Evolutionary conservation across 1,139 yeast genomes (phyloP).

Genomic region (Oligophagozyma castellii): DNA sequence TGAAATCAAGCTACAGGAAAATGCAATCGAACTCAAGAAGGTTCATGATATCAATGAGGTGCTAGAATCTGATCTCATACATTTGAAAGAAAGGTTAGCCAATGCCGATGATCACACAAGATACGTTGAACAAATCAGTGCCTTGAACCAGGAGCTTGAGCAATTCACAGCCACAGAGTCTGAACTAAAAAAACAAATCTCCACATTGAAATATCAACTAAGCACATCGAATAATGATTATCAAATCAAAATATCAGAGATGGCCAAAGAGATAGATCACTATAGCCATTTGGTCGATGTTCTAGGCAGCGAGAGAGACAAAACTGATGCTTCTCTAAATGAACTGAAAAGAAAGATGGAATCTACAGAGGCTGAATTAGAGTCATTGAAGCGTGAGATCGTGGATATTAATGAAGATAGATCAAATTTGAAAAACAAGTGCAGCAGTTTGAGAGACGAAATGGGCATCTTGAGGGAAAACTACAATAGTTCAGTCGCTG

Average conservation of each 20-base stretch:
- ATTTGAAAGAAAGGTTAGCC: conserved; percentile 35
- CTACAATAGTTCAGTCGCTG: conserved; percentile 32
- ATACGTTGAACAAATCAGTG: conserved; percentile 43
- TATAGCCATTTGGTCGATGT: conserved; percentile 33
- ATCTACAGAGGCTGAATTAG: conserved; percentile 31
- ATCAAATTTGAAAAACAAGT: conserved; percentile 34
- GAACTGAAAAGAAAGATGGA: conserved; percentile 26
- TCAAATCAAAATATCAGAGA: conserved; percentile 38
- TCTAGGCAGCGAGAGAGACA: conserved; percentile 35
- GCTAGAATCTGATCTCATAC: conserved; percentile 38
- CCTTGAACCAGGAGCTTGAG: conserved; percentile 43
- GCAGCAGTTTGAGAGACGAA: conserved; percentile 34
- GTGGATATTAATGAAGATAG: conserved; percentile 29
- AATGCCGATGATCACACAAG: conserved; percentile 31
- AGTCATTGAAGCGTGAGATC: conserved; percentile 29
- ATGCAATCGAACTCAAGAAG: conserved; percentile 40
- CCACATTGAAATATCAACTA: conserved; percentile 45
- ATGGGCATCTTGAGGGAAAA: conserved; percentile 32
- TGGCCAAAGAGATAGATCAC: conserved; percentile 38
- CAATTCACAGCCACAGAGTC: conserved; percentile 51
- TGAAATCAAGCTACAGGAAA: conserved; percentile 48
- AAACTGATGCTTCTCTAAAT: conserved; percentile 31
- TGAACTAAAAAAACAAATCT: conserved; percentile 48
- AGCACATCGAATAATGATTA: conserved; percentile 42
- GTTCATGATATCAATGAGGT: conserved; percentile 32